Evolutionary conservation across 2,329 filamentous ascomycete genomes (phyloP), one percentile per base, ranked within the genome.

Genomic region (Epichloe brachyelytri): DNA sequence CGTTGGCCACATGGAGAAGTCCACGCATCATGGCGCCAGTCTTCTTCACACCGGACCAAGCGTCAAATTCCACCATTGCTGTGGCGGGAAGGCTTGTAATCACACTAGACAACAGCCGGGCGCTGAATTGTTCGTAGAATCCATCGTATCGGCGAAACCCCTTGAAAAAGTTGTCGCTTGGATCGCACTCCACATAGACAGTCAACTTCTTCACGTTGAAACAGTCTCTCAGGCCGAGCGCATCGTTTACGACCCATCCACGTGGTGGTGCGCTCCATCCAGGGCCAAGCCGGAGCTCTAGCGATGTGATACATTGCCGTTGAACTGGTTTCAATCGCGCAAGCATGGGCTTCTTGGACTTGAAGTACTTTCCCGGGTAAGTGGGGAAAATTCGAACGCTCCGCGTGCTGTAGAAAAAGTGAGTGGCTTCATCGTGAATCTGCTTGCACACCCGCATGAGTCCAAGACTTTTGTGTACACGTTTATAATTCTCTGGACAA

Each of bases 131-230:
- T 53, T 87, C 85, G 60, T 87, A 90, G 56, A 85, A 88, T 1
- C 82, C 78, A 26, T 82, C 76, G 1, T 75, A 73, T 26, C 76
- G 74, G 14, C 83, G 76, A 59, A 85, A 89, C 0, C 83, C 85
- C 50, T 78, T 77, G 58, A 86, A 88, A 19, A 80, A 69, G 30
- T 72, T 74, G 57, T 84, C 76, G 49, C 80, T 85, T 0, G 86
- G 85, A 59, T 90, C 86, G 55, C 77, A 78, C 63, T 89, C 80
- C 22, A 88, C 78, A 60, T 86, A 86, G 11, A 90, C 76, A 26
- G 75, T 78, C 46, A 90, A 63, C 14, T 70, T 71, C 33, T 75
- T 72, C 19, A 85, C 75, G 46, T 73, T 78, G 51, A 66, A 65
- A 62, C 81, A 85, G 48, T 86, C 80, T 1, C 63, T 57, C 6